Conservation (phyloP, 768 basidiomycete genomes). For the Udeniomyces megalosporus region DNA sequence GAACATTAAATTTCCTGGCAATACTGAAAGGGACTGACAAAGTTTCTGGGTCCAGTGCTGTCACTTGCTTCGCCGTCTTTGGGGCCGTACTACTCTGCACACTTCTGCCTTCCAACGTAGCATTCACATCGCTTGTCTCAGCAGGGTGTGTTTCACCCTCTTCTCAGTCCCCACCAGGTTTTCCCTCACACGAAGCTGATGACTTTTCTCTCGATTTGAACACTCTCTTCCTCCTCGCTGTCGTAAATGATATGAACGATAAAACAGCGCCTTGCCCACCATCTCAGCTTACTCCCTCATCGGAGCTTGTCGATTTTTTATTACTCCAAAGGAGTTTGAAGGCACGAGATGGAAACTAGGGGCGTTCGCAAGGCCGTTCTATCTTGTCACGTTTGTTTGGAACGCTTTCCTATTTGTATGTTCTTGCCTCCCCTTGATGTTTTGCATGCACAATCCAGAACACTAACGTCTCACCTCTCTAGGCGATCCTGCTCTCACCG, state of each 20-base stretch:
- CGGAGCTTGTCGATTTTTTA: constrained; percentile 41
- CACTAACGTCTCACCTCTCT: no score
- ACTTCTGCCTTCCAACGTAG: constrained; percentile 75
- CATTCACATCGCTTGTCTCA: constrained; percentile 77
- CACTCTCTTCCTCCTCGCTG: not conserved
- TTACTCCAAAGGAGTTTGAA: constrained; percentile 61
- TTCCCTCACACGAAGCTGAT: not conserved
- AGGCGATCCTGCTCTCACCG: constrained; percentile 43
- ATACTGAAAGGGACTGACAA: no score
- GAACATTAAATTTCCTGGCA: no score
- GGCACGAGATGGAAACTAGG: constrained; percentile 59
- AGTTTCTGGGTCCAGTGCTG: constrained; percentile 38
- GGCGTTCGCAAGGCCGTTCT: constrained; percentile 40
- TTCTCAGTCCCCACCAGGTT: not conserved
- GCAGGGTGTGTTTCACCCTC: constrained; percentile 36
- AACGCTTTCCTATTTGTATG: constrained; percentile 61
- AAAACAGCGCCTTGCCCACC: constrained; percentile 34
- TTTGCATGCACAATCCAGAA: no score
- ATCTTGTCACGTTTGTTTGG: constrained; percentile 45
- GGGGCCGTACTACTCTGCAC: constrained; percentile 62
- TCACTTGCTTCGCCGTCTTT: constrained; percentile 72
- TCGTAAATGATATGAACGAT: no score
- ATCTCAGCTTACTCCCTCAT: constrained; percentile 80
- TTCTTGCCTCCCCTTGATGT: constrained; percentile 23
- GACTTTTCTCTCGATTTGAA: not conserved